phyloP scores from a whole-genome alignment of 2,329 filamentous ascomycete species.

The Furcasterigmium furcatum region DNA sequence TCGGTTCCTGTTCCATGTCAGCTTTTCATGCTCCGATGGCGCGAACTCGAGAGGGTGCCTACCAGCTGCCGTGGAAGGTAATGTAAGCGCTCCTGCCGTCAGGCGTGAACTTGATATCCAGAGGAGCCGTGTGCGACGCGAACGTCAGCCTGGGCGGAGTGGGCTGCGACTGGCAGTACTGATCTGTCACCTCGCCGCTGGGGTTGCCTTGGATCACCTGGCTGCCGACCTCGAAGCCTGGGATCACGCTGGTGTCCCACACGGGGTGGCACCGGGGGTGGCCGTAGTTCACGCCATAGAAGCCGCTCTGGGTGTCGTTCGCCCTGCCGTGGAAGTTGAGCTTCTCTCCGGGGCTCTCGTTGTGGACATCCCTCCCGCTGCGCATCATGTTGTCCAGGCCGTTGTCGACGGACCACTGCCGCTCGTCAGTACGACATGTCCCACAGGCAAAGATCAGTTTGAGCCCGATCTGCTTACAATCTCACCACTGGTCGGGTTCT shows the following conservation, averaged over 20 bases:
- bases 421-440: conserved; percentile 48
- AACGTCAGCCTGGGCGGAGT: conserved; percentile 47
- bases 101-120: conserved; percentile 58
- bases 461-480: conserved; percentile 19
- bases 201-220: conserved; percentile 30
- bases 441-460: conserved; percentile 22
- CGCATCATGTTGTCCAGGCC: conserved; percentile 46
- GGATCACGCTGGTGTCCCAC: conserved; percentile 39
- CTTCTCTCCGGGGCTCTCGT: background rate
- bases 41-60: background rate
- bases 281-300: conserved; percentile 39
- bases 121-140: conserved; percentile 56
- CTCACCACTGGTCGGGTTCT: conserved; percentile 50
- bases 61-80: conserved; percentile 59
- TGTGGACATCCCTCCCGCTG: conserved; percentile 42
- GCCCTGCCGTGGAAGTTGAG: conserved; percentile 14
- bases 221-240: conserved; percentile 19
- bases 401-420: conserved; percentile 37
- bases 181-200: conserved; percentile 17
- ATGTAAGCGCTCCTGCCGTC: conserved; percentile 50
- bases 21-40: background rate
- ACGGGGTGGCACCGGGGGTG: conserved; percentile 60
- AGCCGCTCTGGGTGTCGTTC: conserved; percentile 14
- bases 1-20: conserved; percentile 22
- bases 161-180: conserved; percentile 32